A percentile compares a stretch with the other conserved stretches of the same genome.
Evolutionary conservation across 2,329 filamentous ascomycete genomes (phyloP).

Genomic region (Fusarium dimerum): DNA sequence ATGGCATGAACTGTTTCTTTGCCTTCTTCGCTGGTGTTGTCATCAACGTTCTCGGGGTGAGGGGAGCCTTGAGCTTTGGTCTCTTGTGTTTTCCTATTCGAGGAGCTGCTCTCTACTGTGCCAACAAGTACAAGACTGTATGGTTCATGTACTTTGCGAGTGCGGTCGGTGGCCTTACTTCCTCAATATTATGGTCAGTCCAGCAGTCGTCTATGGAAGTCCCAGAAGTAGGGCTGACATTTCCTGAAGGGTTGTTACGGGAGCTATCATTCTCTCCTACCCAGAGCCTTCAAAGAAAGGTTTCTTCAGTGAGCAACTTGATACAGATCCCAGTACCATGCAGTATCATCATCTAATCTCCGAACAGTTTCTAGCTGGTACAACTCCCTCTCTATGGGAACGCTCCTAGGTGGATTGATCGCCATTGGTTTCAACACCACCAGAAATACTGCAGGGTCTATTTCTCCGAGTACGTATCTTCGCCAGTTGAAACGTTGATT

Average conservation of each 20-base stretch:
- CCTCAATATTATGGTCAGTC: background rate
- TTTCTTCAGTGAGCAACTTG: background rate
- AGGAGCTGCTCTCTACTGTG: background rate
- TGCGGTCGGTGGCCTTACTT: background rate
- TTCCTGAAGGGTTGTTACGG: background rate
- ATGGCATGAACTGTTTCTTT: slow-evolving; percentile 1
- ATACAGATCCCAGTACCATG: background rate
- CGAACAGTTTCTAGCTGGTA: background rate
- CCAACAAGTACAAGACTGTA: background rate
- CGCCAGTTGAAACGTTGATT: background rate
- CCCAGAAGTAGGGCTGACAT: background rate
- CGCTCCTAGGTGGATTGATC: background rate
- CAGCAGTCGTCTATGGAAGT: background rate
- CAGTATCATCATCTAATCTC: background rate
- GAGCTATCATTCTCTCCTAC: background rate
- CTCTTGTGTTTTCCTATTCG: background rate
- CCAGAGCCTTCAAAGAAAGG: background rate
- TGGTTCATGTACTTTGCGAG: background rate
- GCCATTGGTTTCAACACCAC: background rate
- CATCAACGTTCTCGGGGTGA: background rate
- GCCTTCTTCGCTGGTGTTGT: background rate
- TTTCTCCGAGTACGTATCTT: background rate
- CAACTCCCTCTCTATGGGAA: background rate
- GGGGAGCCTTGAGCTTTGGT: background rate
- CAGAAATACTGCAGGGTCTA: background rate